Percentiles rank a stretch among this genome's conserved stretches.
These are phyloP conservation scores for Knoxdaviesia proteae DNA, from an alignment of 2,329 filamentous ascomycete species.

Conservation along the genomic window DNA sequence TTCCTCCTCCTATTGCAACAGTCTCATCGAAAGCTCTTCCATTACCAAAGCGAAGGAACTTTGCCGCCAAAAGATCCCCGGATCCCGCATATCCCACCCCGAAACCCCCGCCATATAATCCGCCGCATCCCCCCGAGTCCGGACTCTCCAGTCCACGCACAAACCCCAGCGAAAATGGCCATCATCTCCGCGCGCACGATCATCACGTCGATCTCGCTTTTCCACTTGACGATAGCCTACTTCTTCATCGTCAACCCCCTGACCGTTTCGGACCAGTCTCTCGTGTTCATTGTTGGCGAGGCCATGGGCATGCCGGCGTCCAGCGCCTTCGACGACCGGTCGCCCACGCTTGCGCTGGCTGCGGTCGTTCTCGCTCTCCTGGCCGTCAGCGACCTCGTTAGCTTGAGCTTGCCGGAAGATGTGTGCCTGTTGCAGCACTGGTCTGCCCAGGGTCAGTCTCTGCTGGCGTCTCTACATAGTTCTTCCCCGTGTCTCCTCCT, in stretches of 20 bases:
- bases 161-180: slow-evolving; percentile 36
- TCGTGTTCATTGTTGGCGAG: slow-evolving; percentile 67
- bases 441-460: slow-evolving; percentile 39
- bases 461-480: slow-evolving; percentile 6
- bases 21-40: too few relatives aligned
- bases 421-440: slow-evolving; percentile 41
- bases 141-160: neutral
- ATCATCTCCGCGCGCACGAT: slow-evolving; percentile 63
- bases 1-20: too few relatives aligned
- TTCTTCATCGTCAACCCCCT: slow-evolving; percentile 61
- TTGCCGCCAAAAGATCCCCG: too few relatives aligned
- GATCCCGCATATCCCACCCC: too few relatives aligned
- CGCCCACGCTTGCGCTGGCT: slow-evolving; percentile 53
- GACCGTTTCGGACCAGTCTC: slow-evolving; percentile 53
- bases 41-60: too few relatives aligned
- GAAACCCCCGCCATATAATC: too few relatives aligned
- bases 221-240: slow-evolving; percentile 66
- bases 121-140: too few relatives aligned
- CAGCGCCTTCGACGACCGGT: slow-evolving; percentile 45
- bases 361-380: slow-evolving; percentile 42
- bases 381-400: slow-evolving; percentile 42
- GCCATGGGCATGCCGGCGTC: slow-evolving; percentile 57
- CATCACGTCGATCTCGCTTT: slow-evolving; percentile 62
- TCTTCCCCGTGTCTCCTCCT: neutral
- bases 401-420: slow-evolving; percentile 48